Base-by-base conservation (phyloP, 2,329 filamentous ascomycete species). In the Neopestalotiopsis clavispora region DNA sequence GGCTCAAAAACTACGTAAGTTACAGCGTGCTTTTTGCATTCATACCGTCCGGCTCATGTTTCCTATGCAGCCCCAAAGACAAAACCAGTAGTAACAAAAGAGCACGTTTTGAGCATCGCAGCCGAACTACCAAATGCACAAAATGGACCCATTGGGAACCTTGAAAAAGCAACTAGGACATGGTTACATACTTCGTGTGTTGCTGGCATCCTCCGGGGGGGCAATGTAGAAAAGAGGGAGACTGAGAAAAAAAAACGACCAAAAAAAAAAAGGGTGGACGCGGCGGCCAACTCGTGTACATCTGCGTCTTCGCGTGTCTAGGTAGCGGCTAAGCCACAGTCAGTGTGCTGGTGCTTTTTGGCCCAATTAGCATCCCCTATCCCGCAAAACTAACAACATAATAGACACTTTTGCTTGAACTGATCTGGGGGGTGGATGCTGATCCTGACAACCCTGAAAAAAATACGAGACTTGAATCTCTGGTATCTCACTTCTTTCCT, bases 361-460 rank as follows among this genome's bases (percentile, higher is more conserved):
- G 59, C 32, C 59, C 59, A 62, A 62, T 62, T 62, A 62, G 59
- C 59, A 62, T 62, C 59, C 59, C 59, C 59, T 62, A 49, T 65
- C 62, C 62, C 62, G 62, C 62, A 65, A 65, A 28, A 65, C 40
- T 28, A 57, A 45, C 42, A 38, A 38, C 34, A 38, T 38, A 42
- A 38, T 38, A 42, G 57, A 30, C 28, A 52, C 20, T 52, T 52
- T 28, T 49, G 64, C 52, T 56, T 38, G 23, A 66, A 66, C 59
- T 52, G 34, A 67, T 56, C 34, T 52, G 58, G 66, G 66, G 66
- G 66, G 14, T 38, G 34, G 34, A 38, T 67, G 66, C 57, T 67
- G 66, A 67, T 67, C 66, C 66, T 28, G 65, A 58, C 61, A 67
- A 58, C 66, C 66, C 61, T 56, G 34, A 63, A 67, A 67, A 67